Evolutionary conservation across 1,284 basidiomycete species (phyloP), one percentile per base, ranked within the genome.

Genomic region (Flammula alnicola): DNA sequence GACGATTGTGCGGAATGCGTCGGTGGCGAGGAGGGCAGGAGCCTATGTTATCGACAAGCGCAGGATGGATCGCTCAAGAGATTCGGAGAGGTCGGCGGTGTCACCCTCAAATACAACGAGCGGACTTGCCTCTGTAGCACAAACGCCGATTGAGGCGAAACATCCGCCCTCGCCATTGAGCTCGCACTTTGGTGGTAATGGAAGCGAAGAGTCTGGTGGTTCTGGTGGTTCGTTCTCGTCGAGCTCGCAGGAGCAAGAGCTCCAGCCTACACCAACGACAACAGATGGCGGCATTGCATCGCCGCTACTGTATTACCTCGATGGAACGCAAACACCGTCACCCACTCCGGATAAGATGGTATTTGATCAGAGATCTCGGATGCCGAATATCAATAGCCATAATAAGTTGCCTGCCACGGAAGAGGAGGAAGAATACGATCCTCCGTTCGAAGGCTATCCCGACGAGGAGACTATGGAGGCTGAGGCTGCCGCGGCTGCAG

Each of bases 1-100:
- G 23, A 68, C 75, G 22, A 79, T 78, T 26, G 74, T 80, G 16
- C 69, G 76, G 6, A 72, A 71, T 36, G 77, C 73, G 8, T 79
- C 76, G 6, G 72, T 82, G 26, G 75, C 72, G 17, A 69, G 75
- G 43, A 64, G 72, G 40, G 74, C 75, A 7, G 70, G 75, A 5
- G 80, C 79, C 7, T 77, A 75, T 47, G 69, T 82, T 9, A 64
- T 80, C 14, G 67, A 60, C 31, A 59, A 57, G 9, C 33, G 47
- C 11, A 57, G 46, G 11, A 11, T 38, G 8, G 22, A 32, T 30
- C 33, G 19, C 33, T 27, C 23, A 14, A 27, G 23, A 27, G 37
- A 39, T 16, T 39, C 37, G 8, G 37, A 39, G 17, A 39, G 25
- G 6, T 36, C 44, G 30, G 38, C 30, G 8, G 9, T 31, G 5